Evolutionary conservation across 2,329 filamentous ascomycete genomes (phyloP), one percentile per base, ranked within the genome.

Genomic region (Nemania sp.): DNA sequence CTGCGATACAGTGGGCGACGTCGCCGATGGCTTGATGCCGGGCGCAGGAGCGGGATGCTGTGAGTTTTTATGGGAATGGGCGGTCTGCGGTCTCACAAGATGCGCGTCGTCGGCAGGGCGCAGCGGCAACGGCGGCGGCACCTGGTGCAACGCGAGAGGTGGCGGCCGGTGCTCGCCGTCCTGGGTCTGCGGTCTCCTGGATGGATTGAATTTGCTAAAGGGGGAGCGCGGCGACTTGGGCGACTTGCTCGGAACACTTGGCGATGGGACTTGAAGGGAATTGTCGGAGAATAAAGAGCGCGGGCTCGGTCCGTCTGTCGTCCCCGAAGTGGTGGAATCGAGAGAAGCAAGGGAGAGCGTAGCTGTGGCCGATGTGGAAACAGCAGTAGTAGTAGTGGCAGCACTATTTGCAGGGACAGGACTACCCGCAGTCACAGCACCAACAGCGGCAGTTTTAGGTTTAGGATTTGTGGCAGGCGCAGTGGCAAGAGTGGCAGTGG

Each of bases 221-320:
- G 68, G 68, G 24, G 68, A 69, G 36, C 67, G 66, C 39, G 68
- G 68, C 20, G 68, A 70, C 33, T 61, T 64, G 23, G 67, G 61
- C 43, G 67, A 68, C 52, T 59, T 68, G 28, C 50, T 56, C 48
- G 68, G 68, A 24, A 65, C 57, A 22, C 54, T 33, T 22, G 66
- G 60, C 34, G 67, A n/a, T 26, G 61, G 57, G 33, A 66, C 58
- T 46, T 67, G 68, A 23, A 69, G 63, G 14, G 53, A 56, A 36
- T 61, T 50, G 42, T 65, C 63, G 45, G 51, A 51, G 45, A 60
- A 51, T 43, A 63, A 57, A 60, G 64, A 58, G 42, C 53, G 62
- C 52, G 60, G 56, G 44, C 58, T 66, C 40, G 58, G 53, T 55
- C 62, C 58, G 52, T 64, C 64, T 53, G 47, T 51, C 19, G 56